Base-by-base conservation (phyloP, 345 rosid species). In the Citropsis articulata region DNA sequence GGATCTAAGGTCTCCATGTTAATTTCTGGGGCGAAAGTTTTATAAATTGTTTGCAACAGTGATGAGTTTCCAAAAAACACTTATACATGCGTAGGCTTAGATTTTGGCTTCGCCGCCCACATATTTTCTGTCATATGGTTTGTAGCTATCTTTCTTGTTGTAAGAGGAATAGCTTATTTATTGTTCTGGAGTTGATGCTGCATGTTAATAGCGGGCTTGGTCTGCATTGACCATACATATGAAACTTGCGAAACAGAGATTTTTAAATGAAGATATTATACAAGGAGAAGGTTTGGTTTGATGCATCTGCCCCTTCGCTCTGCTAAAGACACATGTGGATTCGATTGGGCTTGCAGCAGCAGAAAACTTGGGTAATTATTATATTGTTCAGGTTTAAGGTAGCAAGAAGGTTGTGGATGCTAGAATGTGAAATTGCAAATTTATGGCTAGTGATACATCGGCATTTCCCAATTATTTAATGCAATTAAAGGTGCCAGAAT, bases 1-100 rank as follows among this genome's bases (percentile, higher is more conserved):
- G 69, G 66, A 53, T 65, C 55, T 59, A 50, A 42, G 81, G 8
- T 35, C 69, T 45, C 75, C 55, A n/a, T 50, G 76, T 5, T 50
- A 63, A 50, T 45, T 36, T 71, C 36, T 38, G 64, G 64, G 63
- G 30, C 12, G 76, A 31, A 10, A 25, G 28, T 62, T 18, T 25
- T 36, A 55, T 25, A 76, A 38, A 78, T 64, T 59, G 40, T 71
- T 48, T 71, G 65, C 38, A 19, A 33, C 48, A 48, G 35, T 62
- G 55, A 48, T 50, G 76, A 71, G 76, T 50, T 71, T 64, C 27
- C 50, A 4, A 62, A 63, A 25, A 33, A 62, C 70, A 60, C 31
- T 65, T 71, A 31, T 13, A 24, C 16, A 33, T 71, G 53, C 19
- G 18, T 62, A 9, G 70, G 53, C 28, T 31, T 21, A 9, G 30